phyloP scores from a whole-genome alignment of 805 yeast species.

The Monosporozyma solicola region DNA sequence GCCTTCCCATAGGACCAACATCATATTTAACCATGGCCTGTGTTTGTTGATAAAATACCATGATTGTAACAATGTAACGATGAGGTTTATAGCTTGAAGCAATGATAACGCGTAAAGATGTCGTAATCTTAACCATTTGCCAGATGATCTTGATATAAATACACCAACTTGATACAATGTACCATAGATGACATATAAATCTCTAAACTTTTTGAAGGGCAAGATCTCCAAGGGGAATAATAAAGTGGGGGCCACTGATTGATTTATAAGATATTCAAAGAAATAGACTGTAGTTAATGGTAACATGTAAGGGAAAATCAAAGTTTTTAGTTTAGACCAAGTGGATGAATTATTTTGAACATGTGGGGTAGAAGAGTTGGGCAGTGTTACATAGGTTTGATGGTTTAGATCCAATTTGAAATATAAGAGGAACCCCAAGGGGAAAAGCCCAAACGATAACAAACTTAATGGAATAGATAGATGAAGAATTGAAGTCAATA shows the following conservation, averaged over 20 bases:
- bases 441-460: slow-evolving; percentile 48
- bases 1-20: slow-evolving; percentile 75
- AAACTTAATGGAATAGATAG: slow-evolving; percentile 48
- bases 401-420: slow-evolving; percentile 18
- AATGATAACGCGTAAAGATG: slow-evolving; percentile 52
- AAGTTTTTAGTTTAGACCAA: slow-evolving; percentile 29
- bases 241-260: slow-evolving; percentile 83
- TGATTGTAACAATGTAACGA: slow-evolving; percentile 55
- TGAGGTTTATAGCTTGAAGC: slow-evolving; percentile 59
- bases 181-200: slow-evolving; percentile 85
- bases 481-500: slow-evolving; percentile 61
- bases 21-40: slow-evolving; percentile 48
- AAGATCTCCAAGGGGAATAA: slow-evolving; percentile 53
- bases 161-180: slow-evolving; percentile 89
- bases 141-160: slow-evolving; percentile 81
- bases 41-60: slow-evolving; percentile 45
- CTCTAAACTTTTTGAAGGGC: slow-evolving; percentile 55
- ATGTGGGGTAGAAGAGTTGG: neutral
- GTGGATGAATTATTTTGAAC: neutral
- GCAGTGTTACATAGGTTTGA: neutral
- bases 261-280: slow-evolving; percentile 83
- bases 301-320: slow-evolving; percentile 62
- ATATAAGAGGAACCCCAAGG: slow-evolving; percentile 41
- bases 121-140: slow-evolving; percentile 50
- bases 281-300: slow-evolving; percentile 79